A percentile compares a stretch with the other conserved stretches of the same genome.
These are phyloP conservation scores for Yamagishiella unicocca DNA, from an alignment of 139 green algal species.

Conservation along the genomic window DNA sequence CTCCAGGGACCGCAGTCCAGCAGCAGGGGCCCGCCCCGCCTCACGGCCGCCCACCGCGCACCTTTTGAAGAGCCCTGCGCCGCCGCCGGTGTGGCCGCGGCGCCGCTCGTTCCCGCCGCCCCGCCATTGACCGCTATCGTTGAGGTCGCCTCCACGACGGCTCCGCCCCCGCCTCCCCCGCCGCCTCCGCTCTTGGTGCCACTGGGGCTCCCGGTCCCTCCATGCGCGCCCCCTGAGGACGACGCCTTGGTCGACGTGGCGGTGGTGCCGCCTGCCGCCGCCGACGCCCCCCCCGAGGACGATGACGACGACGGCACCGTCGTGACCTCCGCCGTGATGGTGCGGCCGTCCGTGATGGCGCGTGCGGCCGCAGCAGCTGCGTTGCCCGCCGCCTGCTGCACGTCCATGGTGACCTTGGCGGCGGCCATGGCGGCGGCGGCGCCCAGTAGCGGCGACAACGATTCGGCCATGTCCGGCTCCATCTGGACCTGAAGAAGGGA, in stretches of 20 bases:
- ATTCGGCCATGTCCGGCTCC: slow-evolving; percentile 8
- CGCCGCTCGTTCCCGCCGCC: neutral
- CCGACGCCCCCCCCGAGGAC: neutral
- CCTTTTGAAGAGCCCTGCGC: slow-evolving; percentile 21
- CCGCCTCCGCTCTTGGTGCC: neutral
- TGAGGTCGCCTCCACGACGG: neutral
- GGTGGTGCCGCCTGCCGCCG: slow-evolving; percentile 12
- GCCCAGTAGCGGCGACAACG: slow-evolving; percentile 10
- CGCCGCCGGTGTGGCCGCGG: neutral
- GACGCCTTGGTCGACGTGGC: slow-evolving; percentile 29
- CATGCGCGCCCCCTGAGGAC: neutral
- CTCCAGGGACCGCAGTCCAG: no score
- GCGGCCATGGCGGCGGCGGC: slow-evolving; percentile 29
- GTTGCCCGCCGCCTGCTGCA: slow-evolving; percentile 24
- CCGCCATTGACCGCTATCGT: neutral
- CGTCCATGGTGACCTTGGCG: slow-evolving; percentile 27
- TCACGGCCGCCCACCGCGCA: no score
- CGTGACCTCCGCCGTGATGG: slow-evolving; percentile 36
- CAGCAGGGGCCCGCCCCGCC: no score
- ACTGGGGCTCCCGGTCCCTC: neutral
- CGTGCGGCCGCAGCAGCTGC: neutral
- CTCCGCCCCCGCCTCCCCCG: neutral
- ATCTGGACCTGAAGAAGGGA: neutral
- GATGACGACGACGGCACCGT: slow-evolving; percentile 8
- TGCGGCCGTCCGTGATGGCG: slow-evolving; percentile 25